Evolutionary conservation across 257 asterid genomes (phyloP).

Genomic region (Dorcoceras hygrometricum): DNA sequence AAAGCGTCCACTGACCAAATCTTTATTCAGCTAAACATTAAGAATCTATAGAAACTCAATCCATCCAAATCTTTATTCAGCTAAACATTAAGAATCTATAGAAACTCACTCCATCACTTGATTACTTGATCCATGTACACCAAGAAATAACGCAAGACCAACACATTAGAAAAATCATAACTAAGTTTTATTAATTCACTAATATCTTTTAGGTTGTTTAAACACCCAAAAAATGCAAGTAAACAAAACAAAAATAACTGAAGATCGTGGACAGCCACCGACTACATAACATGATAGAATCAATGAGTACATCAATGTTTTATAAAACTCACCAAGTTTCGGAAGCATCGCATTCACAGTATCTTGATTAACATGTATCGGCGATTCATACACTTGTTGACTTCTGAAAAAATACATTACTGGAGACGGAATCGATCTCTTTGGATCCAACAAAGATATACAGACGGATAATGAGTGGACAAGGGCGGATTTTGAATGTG

Average conservation of each 20-base stretch:
- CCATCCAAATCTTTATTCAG: not conserved
- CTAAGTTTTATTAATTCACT: not conserved
- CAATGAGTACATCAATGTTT: not conserved
- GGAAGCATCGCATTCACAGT: conserved; percentile 97
- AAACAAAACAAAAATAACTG: not conserved
- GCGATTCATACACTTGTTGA: conserved; percentile 76
- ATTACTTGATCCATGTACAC: not conserved
- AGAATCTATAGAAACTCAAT: not conserved
- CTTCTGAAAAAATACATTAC: conserved; percentile 70
- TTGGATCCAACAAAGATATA: conserved; percentile 88
- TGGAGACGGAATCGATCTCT: conserved; percentile 72
- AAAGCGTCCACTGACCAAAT: not conserved
- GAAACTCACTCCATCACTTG: not conserved
- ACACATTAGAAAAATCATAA: too few relatives aligned
- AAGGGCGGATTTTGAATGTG: conserved; percentile 81
- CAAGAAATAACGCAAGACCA: not conserved
- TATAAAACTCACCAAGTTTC: conserved; percentile 56
- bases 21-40: not conserved
- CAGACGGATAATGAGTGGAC: conserved; percentile 85
- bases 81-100: not conserved
- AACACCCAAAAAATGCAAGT: not conserved
- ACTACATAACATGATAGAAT: not conserved
- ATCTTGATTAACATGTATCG: conserved; percentile 68
- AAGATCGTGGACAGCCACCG: not conserved
- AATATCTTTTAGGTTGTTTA: not conserved